Conservation (phyloP, 306 rosid species). For the Ormosia emarginata region DNA sequence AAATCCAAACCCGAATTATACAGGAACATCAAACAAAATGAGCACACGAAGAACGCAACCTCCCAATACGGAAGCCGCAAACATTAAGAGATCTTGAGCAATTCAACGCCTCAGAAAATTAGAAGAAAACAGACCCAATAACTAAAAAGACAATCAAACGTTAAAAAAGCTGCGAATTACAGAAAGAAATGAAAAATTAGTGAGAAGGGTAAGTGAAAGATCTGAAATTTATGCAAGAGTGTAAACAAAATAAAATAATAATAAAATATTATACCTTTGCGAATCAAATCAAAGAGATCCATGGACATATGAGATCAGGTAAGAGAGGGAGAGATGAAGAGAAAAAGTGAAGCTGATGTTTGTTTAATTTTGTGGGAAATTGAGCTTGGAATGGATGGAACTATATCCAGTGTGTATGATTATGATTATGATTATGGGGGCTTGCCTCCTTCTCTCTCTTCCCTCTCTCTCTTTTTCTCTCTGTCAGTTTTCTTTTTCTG, state of each 20-base stretch:
- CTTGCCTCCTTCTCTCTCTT: not conserved
- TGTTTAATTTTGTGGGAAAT: not conserved
- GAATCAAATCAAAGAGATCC: conserved; percentile 70
- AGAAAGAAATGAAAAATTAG: not conserved
- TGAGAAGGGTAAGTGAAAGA: conserved; percentile 18
- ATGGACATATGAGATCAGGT: conserved; percentile 33
- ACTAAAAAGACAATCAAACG: not conserved
- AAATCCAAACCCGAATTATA: not conserved
- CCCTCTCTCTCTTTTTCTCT: not conserved
- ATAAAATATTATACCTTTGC: conserved; percentile 44
- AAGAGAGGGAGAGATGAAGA: not conserved
- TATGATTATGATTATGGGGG: conserved; percentile 5
- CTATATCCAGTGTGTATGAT: conserved; percentile 22
- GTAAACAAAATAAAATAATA: not conserved
- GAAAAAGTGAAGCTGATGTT: conserved; percentile 5
- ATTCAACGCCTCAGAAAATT: conserved; percentile 24
- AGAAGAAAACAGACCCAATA: not conserved
- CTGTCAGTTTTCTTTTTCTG: not conserved
- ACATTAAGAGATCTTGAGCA: conserved; percentile 37
- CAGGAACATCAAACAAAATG: not conserved
- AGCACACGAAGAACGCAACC: not conserved
- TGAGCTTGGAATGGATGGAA: conserved; percentile 12
- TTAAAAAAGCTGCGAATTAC: not conserved
- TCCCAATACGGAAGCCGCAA: not conserved
- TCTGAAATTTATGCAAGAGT: conserved; percentile 13